Percentiles rank a stretch among this genome's conserved stretches.
Conservation (phyloP, 2,329 filamentous ascomycete species). For the Fusarium lateritium region DNA sequence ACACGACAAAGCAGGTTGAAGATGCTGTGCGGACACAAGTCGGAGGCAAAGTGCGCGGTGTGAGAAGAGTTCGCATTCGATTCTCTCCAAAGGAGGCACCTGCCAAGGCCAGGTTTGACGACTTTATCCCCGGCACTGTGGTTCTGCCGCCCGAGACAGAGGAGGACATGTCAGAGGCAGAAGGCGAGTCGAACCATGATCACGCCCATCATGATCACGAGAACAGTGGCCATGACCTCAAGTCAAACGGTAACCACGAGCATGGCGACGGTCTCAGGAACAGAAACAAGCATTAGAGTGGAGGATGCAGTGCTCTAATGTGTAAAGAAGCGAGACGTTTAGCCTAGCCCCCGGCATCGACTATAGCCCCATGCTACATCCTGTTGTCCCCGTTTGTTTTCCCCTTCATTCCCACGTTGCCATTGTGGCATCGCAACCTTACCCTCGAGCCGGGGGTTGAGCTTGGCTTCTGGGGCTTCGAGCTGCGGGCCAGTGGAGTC, state of each 20-base stretch:
- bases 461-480: conserved; percentile 22
- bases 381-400: conserved; percentile 4
- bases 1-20: conserved; percentile 79
- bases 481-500: conserved; percentile 28
- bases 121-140: conserved; percentile 80
- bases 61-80: conserved; percentile 85
- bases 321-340: conserved; percentile 15
- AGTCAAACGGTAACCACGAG: conserved; percentile 38
- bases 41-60: conserved; percentile 84
- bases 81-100: conserved; percentile 80
- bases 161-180: conserved; percentile 53
- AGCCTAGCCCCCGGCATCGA: conserved; percentile 14
- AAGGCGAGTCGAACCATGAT: conserved; percentile 52
- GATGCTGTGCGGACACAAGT: conserved; percentile 79
- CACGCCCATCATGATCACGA: conserved; percentile 58
- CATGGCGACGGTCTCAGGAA: conserved; percentile 45
- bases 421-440: conserved; percentile 16
- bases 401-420: neutral
- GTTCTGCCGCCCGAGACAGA: conserved; percentile 74
- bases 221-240: conserved; percentile 42
- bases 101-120: conserved; percentile 76
- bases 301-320: conserved; percentile 5
- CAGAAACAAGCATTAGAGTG: conserved; percentile 51
- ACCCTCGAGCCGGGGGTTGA: conserved; percentile 20
- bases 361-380: conserved; percentile 11